Evolutionary conservation across 176 grass and related monocot species (phyloP).

Genomic region (Carex myosuroides): DNA sequence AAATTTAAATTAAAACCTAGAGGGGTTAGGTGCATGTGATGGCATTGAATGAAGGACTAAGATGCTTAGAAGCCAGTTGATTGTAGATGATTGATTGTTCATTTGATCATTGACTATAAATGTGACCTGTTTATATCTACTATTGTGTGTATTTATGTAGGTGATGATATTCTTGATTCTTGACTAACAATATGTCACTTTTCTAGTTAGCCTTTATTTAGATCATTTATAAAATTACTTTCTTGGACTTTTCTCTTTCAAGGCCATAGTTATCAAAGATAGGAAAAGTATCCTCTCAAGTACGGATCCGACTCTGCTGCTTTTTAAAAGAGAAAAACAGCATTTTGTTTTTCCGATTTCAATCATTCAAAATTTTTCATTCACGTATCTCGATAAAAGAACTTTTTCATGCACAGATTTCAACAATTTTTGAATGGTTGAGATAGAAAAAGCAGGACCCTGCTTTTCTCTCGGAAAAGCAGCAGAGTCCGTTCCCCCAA

Average conservation of each 20-base stretch:
- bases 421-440: no score
- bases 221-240: neutral
- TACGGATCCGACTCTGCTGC: no score
- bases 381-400: no score
- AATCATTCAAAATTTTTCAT: no score
- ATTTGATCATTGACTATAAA: neutral
- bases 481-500: no score
- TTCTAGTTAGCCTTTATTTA: neutral
- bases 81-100: neutral
- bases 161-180: neutral
- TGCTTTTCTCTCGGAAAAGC: no score
- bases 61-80: neutral
- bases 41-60: neutral
- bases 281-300: no score
- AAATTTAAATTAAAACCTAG: neutral
- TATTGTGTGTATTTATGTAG: conserved; percentile 1
- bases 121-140: neutral
- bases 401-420: no score
- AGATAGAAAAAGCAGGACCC: no score
- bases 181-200: neutral
- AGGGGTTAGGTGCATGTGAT: conserved; percentile 3
- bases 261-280: neutral
- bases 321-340: no score
- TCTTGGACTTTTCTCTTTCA: neutral
- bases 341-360: no score